Percentiles rank a stretch among this genome's conserved stretches.
Conservation (phyloP, 2,329 filamentous ascomycete genomes). For the Arachnomyces sp. region DNA sequence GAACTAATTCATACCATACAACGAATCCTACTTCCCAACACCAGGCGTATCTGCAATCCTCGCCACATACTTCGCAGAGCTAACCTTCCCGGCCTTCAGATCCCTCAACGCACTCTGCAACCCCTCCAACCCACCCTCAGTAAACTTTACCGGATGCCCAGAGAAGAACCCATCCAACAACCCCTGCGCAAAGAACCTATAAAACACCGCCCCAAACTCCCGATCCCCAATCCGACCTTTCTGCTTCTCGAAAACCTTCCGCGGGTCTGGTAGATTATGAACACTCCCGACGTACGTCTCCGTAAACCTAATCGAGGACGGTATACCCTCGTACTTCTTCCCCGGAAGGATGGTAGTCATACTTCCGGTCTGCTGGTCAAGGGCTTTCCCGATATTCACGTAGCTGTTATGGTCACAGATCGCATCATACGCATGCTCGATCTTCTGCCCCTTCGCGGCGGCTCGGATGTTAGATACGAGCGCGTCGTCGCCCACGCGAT, state of each 20-base stretch:
- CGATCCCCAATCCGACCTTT: constrained; percentile 21
- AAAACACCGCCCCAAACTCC: constrained; percentile 42
- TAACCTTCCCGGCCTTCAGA: constrained; percentile 2
- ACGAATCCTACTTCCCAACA: too few species aligned
- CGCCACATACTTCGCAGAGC: constrained; percentile 54
- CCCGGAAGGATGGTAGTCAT: constrained; percentile 37
- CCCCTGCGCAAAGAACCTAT: constrained; percentile 37
- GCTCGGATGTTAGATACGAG: constrained; percentile 41
- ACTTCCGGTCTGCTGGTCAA: constrained; percentile 30
- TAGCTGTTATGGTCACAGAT: constrained; percentile 47
- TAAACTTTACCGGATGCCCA: constrained; percentile 45
- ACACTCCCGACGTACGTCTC: constrained; percentile 31
- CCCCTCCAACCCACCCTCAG: constrained; percentile 48
- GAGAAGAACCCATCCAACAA: constrained; percentile 44
- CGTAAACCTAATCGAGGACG: constrained; percentile 28
- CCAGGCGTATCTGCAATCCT: constrained; percentile 43
- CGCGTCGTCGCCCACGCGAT: constrained; percentile 49
- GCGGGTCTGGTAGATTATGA: constrained; percentile 16
- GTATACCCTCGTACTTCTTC: constrained; percentile 37
- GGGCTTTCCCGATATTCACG: constrained; percentile 38
- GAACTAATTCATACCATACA: too few species aligned
- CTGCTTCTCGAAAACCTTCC: constrained; percentile 15
- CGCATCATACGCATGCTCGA: constrained; percentile 52
- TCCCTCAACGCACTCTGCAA: constrained; percentile 6
- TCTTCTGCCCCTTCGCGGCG: constrained; percentile 26